Evolutionary conservation across 768 basidiomycete genomes (phyloP), one percentile per base, ranked within the genome.

Genomic region (Pisolithus sp.): DNA sequence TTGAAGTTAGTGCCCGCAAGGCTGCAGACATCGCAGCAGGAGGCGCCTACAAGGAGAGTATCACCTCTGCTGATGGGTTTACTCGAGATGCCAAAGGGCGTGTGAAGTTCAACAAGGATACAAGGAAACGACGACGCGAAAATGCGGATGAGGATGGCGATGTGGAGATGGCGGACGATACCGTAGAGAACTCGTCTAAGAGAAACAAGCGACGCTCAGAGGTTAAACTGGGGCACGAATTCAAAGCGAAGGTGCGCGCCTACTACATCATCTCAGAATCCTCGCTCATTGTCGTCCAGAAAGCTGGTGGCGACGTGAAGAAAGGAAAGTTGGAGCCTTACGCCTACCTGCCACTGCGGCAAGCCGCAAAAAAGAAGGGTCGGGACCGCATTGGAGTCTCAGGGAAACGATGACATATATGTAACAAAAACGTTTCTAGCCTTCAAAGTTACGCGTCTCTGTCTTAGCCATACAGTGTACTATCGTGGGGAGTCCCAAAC

Each of bases 61-160:
- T 95, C 52, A 83, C 84, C 8, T 93, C 91, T 6, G 83, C 82
- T 21, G 95, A 97, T 66, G 95, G 94, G 20, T 93, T 93, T 71
- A 86, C 80, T 3, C 82, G 94, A 26, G 89, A 91, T 21, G 74
- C 83, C 1, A 83, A 81, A 55, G 96, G 96, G 5, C 82, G 81
- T 49, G 70, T 98, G 64, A 94, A 92, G 68, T 97, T 98, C 72
- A 91, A 96, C 74, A 97, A 96, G 67, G 86, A 95, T 62, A 97
- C 93, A 36, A 98, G 94, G 70, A 93, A 95, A 68, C 83, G 93
- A 52, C 72, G 93, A 53, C 78, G 87, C 46, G 83, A 83, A 48
- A 80, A 83, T 52, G 77, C 76, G 53, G 81, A 81, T 17, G 73
- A 72, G 6, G 81, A 76, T 6, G 74, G 71, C 47, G 85, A 88